A percentile compares a stretch with the other conserved stretches of the same genome.
Conservation (phyloP, 169 alveolate genomes). For the Haemoproteus tartakovskyi region DNA sequence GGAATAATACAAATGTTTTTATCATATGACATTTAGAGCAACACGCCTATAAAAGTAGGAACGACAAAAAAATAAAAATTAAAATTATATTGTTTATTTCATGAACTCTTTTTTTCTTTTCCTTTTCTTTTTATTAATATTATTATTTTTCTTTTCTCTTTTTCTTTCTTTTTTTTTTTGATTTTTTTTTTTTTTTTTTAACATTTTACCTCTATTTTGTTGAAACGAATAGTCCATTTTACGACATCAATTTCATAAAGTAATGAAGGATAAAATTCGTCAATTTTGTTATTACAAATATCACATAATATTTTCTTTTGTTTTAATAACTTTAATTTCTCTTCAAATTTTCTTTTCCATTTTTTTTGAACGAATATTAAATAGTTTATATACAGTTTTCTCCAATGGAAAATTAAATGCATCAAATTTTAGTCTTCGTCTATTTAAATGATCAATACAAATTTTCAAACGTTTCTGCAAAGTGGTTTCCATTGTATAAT, state of each 20-base stretch:
- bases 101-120: neutral
- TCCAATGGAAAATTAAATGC: slow-evolving; percentile 18
- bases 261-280: slow-evolving; percentile 15
- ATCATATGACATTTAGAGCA: slow-evolving; percentile 45
- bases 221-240: slow-evolving; percentile 14
- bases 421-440: slow-evolving; percentile 31
- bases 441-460: slow-evolving; percentile 33
- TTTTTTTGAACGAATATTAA: slow-evolving; percentile 31
- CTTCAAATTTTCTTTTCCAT: slow-evolving; percentile 11
- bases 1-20: slow-evolving; percentile 27
- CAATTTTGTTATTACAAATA: slow-evolving; percentile 13
- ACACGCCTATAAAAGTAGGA: slow-evolving; percentile 9
- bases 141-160: neutral
- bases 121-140: neutral
- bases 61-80: neutral
- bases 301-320: slow-evolving; percentile 23
- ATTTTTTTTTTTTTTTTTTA: neutral
- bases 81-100: neutral
- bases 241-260: slow-evolving; percentile 23
- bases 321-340: slow-evolving; percentile 15
- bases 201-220: slow-evolving; percentile 34
- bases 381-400: slow-evolving; percentile 36
- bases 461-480: slow-evolving; percentile 20
- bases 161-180: neutral
- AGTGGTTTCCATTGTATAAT: too few relatives aligned